Evolutionary conservation across 768 basidiomycete species (phyloP), one percentile per base, ranked within the genome.

Genomic region (Agaricus blazei): DNA sequence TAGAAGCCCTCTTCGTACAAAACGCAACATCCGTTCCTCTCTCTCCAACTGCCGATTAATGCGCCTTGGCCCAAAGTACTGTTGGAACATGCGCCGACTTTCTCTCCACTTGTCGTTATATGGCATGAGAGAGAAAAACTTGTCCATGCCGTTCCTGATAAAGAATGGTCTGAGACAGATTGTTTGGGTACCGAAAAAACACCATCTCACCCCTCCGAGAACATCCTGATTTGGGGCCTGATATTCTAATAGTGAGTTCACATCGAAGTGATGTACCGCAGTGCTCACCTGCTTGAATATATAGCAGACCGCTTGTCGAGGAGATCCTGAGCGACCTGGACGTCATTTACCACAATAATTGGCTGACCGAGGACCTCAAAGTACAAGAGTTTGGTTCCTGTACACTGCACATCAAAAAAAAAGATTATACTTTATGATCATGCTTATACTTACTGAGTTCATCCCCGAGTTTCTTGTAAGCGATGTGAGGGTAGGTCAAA

Each of bases 301-400:
- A 54, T 41, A 34, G 34, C 34, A 24, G 78, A 80, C 5, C 79
- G 71, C 57, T 77, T 83, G 46, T 84, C 83, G 40, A 85, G 77
- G 0, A 85, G 73, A 28, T 84, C 82, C 41, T 68, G 68, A 1
- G 75, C 75, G 1, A 71, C 67, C 44, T 75, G 60, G 15, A 70
- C 63, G 3, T 76, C 72, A 62, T 82, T 83, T 2, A 71, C 58
- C 50, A 71, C 64, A 3, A 71, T 52, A 14, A 71, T 51, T 31
- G 74, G 70, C 57, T 73, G 75, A 29, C 81, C 79, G 3, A 83
- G 62, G 11, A 78, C 72, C 51, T 72, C 74, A 19, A 82, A 67
- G 58, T 78, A 81, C 2, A 84, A 75, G 41, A 85, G 60, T 51
- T 82, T 79, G 3, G 59, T 52, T 31, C 52, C 59, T 59, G 9